Evolutionary conservation across 2,329 filamentous ascomycete genomes (phyloP).

Genomic region (Nannizzia gypsea): DNA sequence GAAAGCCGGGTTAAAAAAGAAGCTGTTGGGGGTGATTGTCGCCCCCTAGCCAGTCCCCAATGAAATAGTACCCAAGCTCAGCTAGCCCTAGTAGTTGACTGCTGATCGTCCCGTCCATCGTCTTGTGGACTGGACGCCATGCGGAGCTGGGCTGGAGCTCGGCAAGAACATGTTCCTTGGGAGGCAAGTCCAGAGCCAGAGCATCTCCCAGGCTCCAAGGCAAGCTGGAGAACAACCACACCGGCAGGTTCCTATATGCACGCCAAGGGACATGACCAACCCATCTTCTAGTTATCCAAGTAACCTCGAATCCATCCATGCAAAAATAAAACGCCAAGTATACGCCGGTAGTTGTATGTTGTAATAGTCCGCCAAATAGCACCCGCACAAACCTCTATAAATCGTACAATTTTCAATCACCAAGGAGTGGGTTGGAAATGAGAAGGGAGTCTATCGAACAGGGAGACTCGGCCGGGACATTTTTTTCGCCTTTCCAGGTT

Average conservation of each 20-base stretch:
- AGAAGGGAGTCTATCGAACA: background rate
- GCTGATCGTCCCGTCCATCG: background rate
- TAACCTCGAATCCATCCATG: background rate
- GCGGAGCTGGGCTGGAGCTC: background rate
- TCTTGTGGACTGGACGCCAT: background rate
- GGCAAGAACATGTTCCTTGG: background rate
- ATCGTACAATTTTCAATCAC: background rate
- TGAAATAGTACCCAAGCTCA: background rate
- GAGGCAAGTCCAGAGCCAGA: background rate
- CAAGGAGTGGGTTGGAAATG: background rate
- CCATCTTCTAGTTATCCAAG: background rate
- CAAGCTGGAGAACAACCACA: background rate
- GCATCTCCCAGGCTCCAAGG: background rate
- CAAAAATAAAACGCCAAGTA: conserved; percentile 2
- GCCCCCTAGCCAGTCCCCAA: background rate
- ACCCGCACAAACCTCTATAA: background rate
- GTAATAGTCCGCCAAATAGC: background rate
- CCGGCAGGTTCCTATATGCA: background rate
- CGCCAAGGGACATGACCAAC: background rate
- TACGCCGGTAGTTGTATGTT: background rate
- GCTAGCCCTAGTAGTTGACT: background rate
- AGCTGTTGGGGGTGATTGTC: background rate
- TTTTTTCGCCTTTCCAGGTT: background rate
- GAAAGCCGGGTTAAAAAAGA: too few species aligned
- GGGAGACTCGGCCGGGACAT: background rate